Conservation (phyloP, 768 basidiomycete genomes). For the Lentinula sp. region DNA sequence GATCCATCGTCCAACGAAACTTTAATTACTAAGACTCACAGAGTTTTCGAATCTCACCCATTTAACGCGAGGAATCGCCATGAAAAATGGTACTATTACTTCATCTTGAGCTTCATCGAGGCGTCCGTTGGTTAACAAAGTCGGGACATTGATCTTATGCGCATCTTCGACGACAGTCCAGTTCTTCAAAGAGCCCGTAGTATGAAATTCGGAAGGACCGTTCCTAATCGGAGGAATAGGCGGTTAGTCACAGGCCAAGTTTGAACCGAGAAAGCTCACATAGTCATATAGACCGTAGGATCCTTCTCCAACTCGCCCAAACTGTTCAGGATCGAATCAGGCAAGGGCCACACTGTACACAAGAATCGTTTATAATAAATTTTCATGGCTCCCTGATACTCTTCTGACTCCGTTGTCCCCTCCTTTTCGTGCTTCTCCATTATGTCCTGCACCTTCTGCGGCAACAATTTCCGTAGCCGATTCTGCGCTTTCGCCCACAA, state of each 20-base stretch:
- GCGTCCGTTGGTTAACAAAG: constrained; percentile 26
- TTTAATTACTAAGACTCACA: not conserved
- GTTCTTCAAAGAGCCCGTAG: constrained; percentile 17
- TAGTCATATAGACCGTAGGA: constrained; percentile 28
- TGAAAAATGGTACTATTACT: constrained; percentile 25
- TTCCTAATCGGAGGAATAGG: constrained; percentile 11
- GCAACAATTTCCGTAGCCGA: constrained; percentile 20
- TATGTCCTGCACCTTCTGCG: constrained; percentile 23
- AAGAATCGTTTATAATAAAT: constrained; percentile 21
- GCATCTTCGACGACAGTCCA: constrained; percentile 21
- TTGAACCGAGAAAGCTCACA: constrained; percentile 17
- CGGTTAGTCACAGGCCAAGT: not conserved
- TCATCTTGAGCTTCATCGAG: constrained; percentile 33
- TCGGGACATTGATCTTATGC: constrained; percentile 20
- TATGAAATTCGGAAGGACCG: constrained; percentile 22
- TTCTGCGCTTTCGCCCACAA: constrained; percentile 19
- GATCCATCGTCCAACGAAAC: not conserved
- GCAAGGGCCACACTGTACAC: constrained; percentile 20
- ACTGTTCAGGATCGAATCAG: constrained; percentile 16
- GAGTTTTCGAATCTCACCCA: constrained; percentile 25
- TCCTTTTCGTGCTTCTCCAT: constrained; percentile 22
- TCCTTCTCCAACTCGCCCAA: constrained; percentile 22
- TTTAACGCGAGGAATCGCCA: constrained; percentile 20
- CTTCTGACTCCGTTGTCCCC: constrained; percentile 21
- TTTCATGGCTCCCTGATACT: constrained; percentile 22